Conservation (phyloP, 495 filamentous ascomycete species). For the Hypoxylon crocopeplum region DNA sequence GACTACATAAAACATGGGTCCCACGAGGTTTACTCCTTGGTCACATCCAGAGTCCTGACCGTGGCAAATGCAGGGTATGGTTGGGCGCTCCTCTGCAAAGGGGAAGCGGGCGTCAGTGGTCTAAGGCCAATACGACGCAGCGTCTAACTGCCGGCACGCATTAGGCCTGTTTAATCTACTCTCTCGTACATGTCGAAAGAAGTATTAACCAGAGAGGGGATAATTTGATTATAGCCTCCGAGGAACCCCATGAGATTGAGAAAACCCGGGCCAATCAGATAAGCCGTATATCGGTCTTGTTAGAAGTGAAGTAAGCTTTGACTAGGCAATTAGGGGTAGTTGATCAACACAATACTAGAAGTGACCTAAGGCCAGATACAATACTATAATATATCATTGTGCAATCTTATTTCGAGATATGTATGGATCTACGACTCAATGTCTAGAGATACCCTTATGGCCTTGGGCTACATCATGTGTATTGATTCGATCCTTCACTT, state of each 20-base stretch:
- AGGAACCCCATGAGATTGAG: conserved; percentile 11
- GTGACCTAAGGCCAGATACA: too few species aligned
- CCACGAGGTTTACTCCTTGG: conserved; percentile 6
- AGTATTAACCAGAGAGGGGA: conserved; percentile 27
- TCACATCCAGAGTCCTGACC: not conserved
- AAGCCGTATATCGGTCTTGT: too few species aligned
- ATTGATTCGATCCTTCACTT: too few species aligned
- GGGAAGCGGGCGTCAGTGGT: not conserved
- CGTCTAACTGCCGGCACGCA: conserved; percentile 14
- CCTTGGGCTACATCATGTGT: too few species aligned
- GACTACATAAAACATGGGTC: not conserved
- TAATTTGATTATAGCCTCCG: conserved; percentile 21
- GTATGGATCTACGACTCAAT: too few species aligned
- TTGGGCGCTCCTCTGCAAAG: not conserved
- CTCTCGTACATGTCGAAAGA: not conserved
- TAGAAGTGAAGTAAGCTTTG: too few species aligned
- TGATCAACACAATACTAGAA: too few species aligned
- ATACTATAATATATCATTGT: too few species aligned
- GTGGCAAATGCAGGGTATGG: not conserved
- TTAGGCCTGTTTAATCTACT: conserved; percentile 1
- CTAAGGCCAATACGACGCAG: not conserved
- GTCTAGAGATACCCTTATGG: too few species aligned
- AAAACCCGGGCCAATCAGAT: conserved; percentile 22
- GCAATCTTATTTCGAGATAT: too few species aligned
- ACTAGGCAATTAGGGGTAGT: too few species aligned